Base-by-base conservation (phyloP, 2,329 filamentous ascomycete species). In the Cordyceps fumosorosea region DNA sequence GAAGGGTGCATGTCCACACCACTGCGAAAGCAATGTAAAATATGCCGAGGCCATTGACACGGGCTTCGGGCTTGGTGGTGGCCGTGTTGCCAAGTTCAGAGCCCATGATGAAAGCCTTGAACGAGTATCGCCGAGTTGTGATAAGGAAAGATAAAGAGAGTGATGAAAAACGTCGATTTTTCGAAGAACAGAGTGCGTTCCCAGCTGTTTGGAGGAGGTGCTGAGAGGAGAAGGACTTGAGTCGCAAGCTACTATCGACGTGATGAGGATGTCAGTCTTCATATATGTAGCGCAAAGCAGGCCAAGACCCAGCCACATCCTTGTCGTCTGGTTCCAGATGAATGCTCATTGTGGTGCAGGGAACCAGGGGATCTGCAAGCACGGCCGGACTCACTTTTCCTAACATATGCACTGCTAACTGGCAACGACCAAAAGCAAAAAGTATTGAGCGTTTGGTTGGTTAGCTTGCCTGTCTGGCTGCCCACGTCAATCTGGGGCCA, bases 1-100 rank as follows among this genome's bases (percentile, higher is more conserved):
- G 65, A 14, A 81, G 67, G 14, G 78, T 60, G 6, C 73, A 59
- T 0, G 75, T 79, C 77, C 76, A 80, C 34, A 71, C 60, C 3
- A 69, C 67, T 34, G 71, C 70, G 56, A 76, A 75, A 63, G 68
- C 66, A 63, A 76, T 68, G 68, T 70, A 80, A 66, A 78, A 80
- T 65, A 80, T 70, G 62, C 76, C 76, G 40, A 78, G 66, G 55
- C 66, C 72, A 62, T 78, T 73, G 37, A 77, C 63, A n/a, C 71
- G 68, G 26, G 70, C 65, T 63, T 68, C 64, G 20, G 75, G 70
- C 64, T 70, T 69, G 55, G 69, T 71, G 53, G 71, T 67, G 29
- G 67, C 63, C 5, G 69, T 73, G 29, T 67, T 69, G 59, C 73
- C 73, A 42, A 73, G 69, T 56, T 75, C 72, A 22, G 60, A 62